Base-by-base conservation (phyloP, 352 stramenopile species). In the Pythium guiyangense region DNA sequence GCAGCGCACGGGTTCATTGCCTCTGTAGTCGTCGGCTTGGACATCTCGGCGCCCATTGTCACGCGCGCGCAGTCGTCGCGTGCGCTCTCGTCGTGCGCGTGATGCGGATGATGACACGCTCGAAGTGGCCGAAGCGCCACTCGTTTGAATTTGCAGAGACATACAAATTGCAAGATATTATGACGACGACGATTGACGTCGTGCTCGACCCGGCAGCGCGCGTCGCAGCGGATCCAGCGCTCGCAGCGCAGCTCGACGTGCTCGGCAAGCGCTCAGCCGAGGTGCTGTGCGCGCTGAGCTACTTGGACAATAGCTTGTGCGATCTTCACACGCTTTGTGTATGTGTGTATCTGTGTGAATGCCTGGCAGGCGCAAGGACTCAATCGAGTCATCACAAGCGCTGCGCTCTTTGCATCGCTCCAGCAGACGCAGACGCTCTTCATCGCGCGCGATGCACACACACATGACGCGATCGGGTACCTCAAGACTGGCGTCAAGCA, bases 401-500 rank as follows among this genome's bases (percentile, higher is more conserved):
- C 64, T 0, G 61, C 60, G 58, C 70, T 86, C 35, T 79, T 89
- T 46, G 52, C 49, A 0, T 58, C 66, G 26, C 39, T 70, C 4
- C 6, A 57, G 8, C 68, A 86, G 62, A 64, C 54, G 9, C 77
- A 89, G 50, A 70, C 31, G 47, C 56, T 90, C 12, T 60, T 70
- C 12, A 45, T 90, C 10, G 76, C 72, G 6, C 35, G 73, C 12
- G 48, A 66, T 20, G 44, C 26, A 6, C 17, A 22, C 17, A 50
- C 65, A 15, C 31, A 27, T 5, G 31, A 56, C 11, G 60, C 76
- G 5, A 29, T 83, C 5, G 84, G 81, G 0, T 88, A 78, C 52
- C 49, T 94, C 18, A 94, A 92, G 59, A 79, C 61, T 5, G 81
- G 77, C 0, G 20, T 68, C 18, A 90, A 86, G 52, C 84, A 93